Percentiles rank a stretch among this genome's conserved stretches.
These are phyloP conservation scores for Camillea tinctor DNA, from an alignment of 2,329 filamentous ascomycete species.

Conservation along the genomic window DNA sequence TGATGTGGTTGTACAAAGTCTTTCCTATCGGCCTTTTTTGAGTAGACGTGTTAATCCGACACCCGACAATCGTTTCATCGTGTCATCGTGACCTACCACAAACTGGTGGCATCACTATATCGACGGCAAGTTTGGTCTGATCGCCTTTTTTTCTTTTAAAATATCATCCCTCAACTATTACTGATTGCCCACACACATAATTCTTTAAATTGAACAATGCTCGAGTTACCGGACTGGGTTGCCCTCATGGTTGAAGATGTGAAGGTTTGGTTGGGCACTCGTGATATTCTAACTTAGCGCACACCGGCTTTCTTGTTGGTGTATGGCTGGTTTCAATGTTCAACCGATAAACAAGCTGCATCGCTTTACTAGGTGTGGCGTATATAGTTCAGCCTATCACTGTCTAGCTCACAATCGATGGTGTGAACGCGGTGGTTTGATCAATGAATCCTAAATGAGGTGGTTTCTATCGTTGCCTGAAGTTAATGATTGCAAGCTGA, in stretches of 20 bases:
- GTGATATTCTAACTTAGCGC: not conserved
- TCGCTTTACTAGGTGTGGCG: not conserved
- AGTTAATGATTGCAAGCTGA: constrained; percentile 52
- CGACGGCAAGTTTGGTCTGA: not conserved
- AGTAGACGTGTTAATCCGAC: constrained; percentile 8
- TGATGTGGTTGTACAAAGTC: constrained; percentile 17
- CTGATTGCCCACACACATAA: not conserved
- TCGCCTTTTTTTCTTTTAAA: not conserved
- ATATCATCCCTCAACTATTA: not conserved
- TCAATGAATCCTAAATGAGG: constrained; percentile 1
- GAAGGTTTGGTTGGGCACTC: not conserved
- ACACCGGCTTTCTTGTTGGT: not conserved
- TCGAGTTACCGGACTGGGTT: not conserved
- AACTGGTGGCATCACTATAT: not conserved
- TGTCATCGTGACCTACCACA: constrained; percentile 10
- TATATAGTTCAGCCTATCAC: not conserved
- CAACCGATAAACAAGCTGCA: not conserved
- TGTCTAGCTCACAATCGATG: not conserved
- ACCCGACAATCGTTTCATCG: constrained; percentile 15
- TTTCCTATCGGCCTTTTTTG: not conserved
- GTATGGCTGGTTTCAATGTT: not conserved
- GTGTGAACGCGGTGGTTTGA: not conserved
- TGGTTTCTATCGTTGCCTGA: constrained; percentile 37
- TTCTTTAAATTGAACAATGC: not conserved
- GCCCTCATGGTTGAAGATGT: not conserved